These are phyloP conservation scores for Cercophora samala DNA, from an alignment of 495 filamentous ascomycete species.

Conservation along the genomic window DNA sequence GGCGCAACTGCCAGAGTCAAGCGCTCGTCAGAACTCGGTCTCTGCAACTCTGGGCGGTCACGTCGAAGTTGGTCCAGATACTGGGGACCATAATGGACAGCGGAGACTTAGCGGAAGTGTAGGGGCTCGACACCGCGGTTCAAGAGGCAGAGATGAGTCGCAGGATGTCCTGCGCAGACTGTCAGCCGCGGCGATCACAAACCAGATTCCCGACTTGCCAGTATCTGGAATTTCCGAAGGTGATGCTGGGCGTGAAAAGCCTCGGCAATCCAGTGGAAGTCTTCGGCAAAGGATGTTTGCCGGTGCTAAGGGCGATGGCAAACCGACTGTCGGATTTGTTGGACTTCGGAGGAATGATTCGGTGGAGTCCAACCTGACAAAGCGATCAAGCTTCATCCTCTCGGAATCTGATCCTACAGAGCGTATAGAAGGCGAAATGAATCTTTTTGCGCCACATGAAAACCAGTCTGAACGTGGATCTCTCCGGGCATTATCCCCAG, in stretches of 20 bases:
- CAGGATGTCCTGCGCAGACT: slow-evolving; percentile 63
- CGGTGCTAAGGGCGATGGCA: slow-evolving; percentile 30
- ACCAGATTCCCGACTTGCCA: slow-evolving; percentile 37
- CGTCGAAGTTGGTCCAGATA: not conserved
- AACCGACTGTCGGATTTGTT: slow-evolving; percentile 41
- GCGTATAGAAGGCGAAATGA: slow-evolving; percentile 53
- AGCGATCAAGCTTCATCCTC: slow-evolving; percentile 38
- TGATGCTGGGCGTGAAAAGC: slow-evolving; percentile 2
- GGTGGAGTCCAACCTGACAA: slow-evolving; percentile 39
- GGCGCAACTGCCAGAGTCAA: not conserved
- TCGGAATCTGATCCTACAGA: slow-evolving; percentile 56
- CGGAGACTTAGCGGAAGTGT: not conserved
- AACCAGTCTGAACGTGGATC: slow-evolving; percentile 54
- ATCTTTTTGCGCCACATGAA: slow-evolving; percentile 52
- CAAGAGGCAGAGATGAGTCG: slow-evolving; percentile 51
- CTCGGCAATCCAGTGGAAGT: slow-evolving; percentile 10
- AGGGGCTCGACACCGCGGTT: not conserved
- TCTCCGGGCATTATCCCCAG: slow-evolving; percentile 46
- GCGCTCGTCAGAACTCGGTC: slow-evolving; percentile 1
- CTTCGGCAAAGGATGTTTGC: slow-evolving; percentile 20
- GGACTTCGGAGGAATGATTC: slow-evolving; percentile 35
- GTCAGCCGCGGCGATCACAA: slow-evolving; percentile 58
- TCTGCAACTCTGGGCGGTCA: not conserved
- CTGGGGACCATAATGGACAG: not conserved
- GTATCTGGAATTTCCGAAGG: slow-evolving; percentile 3